These are phyloP conservation scores for Thielaviopsis euricoi DNA, from an alignment of 2,329 filamentous ascomycete genomes.

Conservation along the genomic window DNA sequence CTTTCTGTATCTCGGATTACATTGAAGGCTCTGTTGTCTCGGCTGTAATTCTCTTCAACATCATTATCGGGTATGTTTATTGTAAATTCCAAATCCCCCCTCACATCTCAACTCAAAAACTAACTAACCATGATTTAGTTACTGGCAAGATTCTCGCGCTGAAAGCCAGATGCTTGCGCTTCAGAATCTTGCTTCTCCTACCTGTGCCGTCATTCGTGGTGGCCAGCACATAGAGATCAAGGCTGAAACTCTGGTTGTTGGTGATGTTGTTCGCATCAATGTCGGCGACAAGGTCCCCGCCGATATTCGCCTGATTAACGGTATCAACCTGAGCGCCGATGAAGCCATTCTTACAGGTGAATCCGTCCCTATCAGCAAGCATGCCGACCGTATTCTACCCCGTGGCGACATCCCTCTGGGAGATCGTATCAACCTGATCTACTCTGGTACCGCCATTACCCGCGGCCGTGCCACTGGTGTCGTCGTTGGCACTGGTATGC, in stretches of 20 bases:
- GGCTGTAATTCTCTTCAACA: slow-evolving; percentile 50
- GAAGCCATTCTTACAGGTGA: slow-evolving; percentile 61
- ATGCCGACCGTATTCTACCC: slow-evolving; percentile 37
- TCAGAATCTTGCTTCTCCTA: slow-evolving; percentile 40
- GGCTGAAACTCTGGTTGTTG: slow-evolving; percentile 43
- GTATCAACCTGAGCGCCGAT: slow-evolving; percentile 61
- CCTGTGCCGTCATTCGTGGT: slow-evolving; percentile 40
- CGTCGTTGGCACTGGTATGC: slow-evolving; percentile 54
- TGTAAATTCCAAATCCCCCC: background rate
- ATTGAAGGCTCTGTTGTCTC: slow-evolving; percentile 47
- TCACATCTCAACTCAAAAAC: background rate
- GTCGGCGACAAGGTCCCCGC: slow-evolving; percentile 56
- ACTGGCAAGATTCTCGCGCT: slow-evolving; percentile 38
- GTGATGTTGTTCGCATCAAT: slow-evolving; percentile 45
- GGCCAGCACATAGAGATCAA: slow-evolving; percentile 34
- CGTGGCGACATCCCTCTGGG: slow-evolving; percentile 42
- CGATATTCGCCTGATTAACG: slow-evolving; percentile 47
- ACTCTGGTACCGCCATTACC: slow-evolving; percentile 56
- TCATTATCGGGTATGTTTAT: slow-evolving; percentile 40
- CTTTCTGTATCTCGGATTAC: slow-evolving; percentile 48
- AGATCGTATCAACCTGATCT: slow-evolving; percentile 54
- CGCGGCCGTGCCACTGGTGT: slow-evolving; percentile 53
- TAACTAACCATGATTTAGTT: slow-evolving; percentile 5
- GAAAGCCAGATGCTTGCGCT: slow-evolving; percentile 47
- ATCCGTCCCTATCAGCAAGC: slow-evolving; percentile 52